phyloP scores from a whole-genome alignment of 345 rosid genomes.

The thale cress (Arabidopsis thaliana) region DNA sequence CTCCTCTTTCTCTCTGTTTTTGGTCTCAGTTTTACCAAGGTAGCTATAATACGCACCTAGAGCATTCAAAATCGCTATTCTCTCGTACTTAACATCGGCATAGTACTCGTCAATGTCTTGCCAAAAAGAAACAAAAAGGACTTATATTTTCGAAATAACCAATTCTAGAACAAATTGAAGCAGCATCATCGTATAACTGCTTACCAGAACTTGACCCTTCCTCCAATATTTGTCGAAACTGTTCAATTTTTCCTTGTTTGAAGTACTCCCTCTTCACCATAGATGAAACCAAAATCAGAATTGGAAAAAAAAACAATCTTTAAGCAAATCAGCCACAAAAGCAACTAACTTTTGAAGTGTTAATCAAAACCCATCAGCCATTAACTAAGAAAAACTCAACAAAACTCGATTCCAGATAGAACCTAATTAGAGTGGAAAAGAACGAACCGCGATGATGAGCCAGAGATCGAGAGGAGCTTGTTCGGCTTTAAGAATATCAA shows the following conservation, averaged over 20 bases:
- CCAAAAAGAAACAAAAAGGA: constrained; percentile 18
- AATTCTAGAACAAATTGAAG: neutral
- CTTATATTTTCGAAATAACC: no score
- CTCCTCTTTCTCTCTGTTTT: constrained; percentile 87
- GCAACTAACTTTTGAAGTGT: neutral
- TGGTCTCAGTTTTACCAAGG: constrained; percentile 92
- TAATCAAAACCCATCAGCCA: constrained; percentile 6
- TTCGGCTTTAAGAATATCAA: constrained; percentile 98
- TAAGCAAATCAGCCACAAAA: neutral
- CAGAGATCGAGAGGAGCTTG: constrained; percentile 99
- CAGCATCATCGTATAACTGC: neutral
- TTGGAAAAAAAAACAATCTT: neutral
- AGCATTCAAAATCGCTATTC: constrained; percentile 96
- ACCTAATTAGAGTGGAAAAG: neutral
- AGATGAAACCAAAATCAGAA: constrained; percentile 22
- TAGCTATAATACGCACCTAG: constrained; percentile 91
- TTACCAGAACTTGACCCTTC: constrained; percentile 98
- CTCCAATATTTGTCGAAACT: constrained; percentile 90
- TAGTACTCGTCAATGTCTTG: constrained; percentile 97
- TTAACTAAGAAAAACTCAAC: neutral
- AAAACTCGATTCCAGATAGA: constrained; percentile 1
- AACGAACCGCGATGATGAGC: constrained; percentile 94
- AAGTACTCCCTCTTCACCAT: constrained; percentile 88
- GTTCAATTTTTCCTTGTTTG: constrained; percentile 91
- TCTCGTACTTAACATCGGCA: constrained; percentile 94